Base-by-base conservation (phyloP, 345 rosid genomes). In the Acer saccharum region DNA sequence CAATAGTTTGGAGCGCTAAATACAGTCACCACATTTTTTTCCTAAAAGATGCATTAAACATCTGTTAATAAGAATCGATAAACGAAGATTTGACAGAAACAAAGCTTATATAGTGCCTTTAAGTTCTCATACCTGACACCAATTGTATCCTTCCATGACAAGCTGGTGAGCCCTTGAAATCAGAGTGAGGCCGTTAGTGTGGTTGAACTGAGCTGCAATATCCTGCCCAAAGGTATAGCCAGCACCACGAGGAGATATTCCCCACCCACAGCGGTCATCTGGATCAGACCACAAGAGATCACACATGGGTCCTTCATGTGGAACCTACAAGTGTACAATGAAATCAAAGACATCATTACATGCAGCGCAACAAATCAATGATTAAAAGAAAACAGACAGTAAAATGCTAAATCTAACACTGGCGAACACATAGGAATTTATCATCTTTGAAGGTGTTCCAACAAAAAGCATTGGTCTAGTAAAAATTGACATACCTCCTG, bases 201-300 rank as follows among this genome's bases (percentile, higher is more conserved):
- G 95, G 81, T 95, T 93, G 87, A 93, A 95, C 48, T 88, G 90
- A 58, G 85, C 76, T 35, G 98, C 98, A 44, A 95, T 95, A 81
- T 96, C 99, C 83, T 94, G 98, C 64, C 97, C 97, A 69, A 95
- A 95, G 0, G 98, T 95, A 79, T 95, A 95, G 64, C 98, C 97
- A 69, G 98, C 98, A 65, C 98, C 98, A 69, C 98, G 97, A n/a
- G 98, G 98, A 65, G 98, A 93, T 77, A 95, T 95, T 21, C 98
- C 98, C 98, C 98, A 95, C 41, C 98, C 97, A 75, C 98, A 95
- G 14, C 98, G 91, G 60, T 95, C 98, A 41, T 93, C 98, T 32
- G 98, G 99, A 83, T 96, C 99, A 43, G 99, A 96, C 99, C 99
- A 95, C 78, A 94, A 83, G 61, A 95, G 94, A 84, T 95, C 98